Percentiles rank a stretch among this genome's conserved stretches.
Evolutionary conservation across 495 filamentous ascomycete genomes (phyloP).

Genomic region (Hypoxylon lenormandii): DNA sequence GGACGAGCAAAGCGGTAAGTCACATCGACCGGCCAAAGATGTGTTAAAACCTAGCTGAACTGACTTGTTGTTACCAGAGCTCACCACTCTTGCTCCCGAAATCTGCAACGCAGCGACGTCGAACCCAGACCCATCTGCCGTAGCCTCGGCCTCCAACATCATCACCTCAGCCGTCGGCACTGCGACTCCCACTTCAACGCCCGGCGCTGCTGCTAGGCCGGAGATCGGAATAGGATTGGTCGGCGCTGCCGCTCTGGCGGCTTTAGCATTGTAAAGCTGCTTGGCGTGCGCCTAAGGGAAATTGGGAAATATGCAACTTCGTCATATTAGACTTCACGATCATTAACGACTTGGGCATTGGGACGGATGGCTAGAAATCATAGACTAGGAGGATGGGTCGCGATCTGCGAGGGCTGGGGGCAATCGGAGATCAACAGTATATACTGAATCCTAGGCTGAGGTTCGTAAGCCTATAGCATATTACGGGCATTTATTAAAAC

Average conservation of each 20-base stretch:
- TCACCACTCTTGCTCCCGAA: conserved; percentile 31
- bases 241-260: conserved; percentile 41
- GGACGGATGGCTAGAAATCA: conserved; percentile 34
- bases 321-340: conserved; percentile 23
- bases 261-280: conserved; percentile 29
- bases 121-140: conserved; percentile 46
- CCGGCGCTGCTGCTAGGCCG: conserved; percentile 41
- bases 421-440: conserved; percentile 7
- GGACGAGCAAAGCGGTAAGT: conserved; percentile 45
- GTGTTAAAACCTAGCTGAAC: not conserved
- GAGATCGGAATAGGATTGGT: conserved; percentile 44
- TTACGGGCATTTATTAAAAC: conserved; percentile 18
- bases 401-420: conserved; percentile 21
- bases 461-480: conserved; percentile 7
- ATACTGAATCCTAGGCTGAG: not conserved
- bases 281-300: not conserved
- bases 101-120: conserved; percentile 45
- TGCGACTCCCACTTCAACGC: conserved; percentile 25
- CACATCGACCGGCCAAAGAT: not conserved
- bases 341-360: conserved; percentile 31
- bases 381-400: conserved; percentile 40
- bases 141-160: conserved; percentile 47
- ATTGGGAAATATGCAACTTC: not conserved
- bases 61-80: conserved; percentile 41
- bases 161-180: conserved; percentile 44